Conservation (phyloP, 768 basidiomycete genomes). For the Tulasnella sp. region DNA sequence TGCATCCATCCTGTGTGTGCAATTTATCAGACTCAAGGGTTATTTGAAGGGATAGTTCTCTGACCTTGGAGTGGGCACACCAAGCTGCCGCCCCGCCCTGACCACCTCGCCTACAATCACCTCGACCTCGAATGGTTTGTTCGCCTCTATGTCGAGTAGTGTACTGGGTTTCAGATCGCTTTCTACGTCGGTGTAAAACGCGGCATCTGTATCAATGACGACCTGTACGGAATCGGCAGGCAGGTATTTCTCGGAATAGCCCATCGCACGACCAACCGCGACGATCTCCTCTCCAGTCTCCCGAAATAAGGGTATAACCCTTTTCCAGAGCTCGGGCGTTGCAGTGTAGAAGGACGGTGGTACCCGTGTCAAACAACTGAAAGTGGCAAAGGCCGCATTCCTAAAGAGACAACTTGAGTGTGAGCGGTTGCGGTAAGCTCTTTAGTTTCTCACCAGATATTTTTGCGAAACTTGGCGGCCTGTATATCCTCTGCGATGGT, state of each 20-base stretch:
- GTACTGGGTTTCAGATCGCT: constrained; percentile 1
- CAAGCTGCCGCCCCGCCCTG: neutral
- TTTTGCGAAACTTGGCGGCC: constrained; percentile 50
- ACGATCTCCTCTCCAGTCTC: neutral
- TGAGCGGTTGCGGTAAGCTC: neutral
- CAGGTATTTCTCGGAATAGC: neutral
- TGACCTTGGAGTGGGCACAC: constrained; percentile 7
- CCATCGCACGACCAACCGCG: neutral
- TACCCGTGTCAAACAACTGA: constrained; percentile 40
- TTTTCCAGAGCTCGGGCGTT: constrained; percentile 21
- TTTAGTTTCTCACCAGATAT: constrained; percentile 36
- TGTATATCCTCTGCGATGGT: constrained; percentile 49
- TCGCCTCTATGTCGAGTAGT: constrained; percentile 5
- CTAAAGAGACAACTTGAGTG: constrained; percentile 4
- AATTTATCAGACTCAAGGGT: neutral
- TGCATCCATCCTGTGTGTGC: neutral
- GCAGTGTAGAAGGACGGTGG: constrained; percentile 39
- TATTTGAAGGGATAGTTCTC: neutral
- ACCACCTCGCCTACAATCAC: constrained; percentile 15
- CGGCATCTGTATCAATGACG: too few species aligned
- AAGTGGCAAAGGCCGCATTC: constrained; percentile 45
- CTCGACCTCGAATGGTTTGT: constrained; percentile 11
- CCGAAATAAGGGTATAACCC: neutral
- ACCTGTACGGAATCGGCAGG: neutral
- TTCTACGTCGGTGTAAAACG: neutral